Conservation (phyloP, 768 basidiomycete species). For the Mycena alexandri region DNA sequence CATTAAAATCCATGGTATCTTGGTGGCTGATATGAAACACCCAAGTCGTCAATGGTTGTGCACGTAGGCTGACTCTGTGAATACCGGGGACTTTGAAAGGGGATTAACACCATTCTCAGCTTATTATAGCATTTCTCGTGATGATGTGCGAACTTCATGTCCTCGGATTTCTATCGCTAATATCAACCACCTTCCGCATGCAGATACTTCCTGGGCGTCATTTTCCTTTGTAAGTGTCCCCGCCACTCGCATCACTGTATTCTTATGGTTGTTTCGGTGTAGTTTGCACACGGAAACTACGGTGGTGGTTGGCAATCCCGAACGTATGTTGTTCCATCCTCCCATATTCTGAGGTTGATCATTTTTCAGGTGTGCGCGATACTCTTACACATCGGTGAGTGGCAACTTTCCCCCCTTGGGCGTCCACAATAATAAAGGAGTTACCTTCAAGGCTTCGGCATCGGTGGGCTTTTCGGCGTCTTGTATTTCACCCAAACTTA, state of each 20-base stretch:
- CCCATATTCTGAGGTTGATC: background rate
- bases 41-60: conserved; percentile 16
- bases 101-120: background rate
- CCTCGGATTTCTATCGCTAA: background rate
- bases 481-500: no score
- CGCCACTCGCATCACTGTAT: background rate
- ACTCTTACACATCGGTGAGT: conserved; percentile 14
- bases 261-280: background rate
- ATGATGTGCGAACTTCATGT: conserved; percentile 4
- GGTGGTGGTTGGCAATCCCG: conserved; percentile 15
- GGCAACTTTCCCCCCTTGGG: no score
- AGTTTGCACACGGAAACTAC: conserved; percentile 4
- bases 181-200: background rate
- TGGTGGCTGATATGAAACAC: background rate
- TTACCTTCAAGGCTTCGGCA: conserved; percentile 11
- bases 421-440: background rate
- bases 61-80: background rate
- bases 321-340: conserved; percentile 10
- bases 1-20: background rate
- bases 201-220: conserved; percentile 20
- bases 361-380: conserved; percentile 7
- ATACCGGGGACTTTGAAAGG: background rate
- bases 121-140: background rate
- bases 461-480: background rate
- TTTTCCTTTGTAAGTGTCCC: conserved; percentile 13